phyloP scores from a whole-genome alignment of 805 yeast species.

The Henningerozyma blattae region DNA sequence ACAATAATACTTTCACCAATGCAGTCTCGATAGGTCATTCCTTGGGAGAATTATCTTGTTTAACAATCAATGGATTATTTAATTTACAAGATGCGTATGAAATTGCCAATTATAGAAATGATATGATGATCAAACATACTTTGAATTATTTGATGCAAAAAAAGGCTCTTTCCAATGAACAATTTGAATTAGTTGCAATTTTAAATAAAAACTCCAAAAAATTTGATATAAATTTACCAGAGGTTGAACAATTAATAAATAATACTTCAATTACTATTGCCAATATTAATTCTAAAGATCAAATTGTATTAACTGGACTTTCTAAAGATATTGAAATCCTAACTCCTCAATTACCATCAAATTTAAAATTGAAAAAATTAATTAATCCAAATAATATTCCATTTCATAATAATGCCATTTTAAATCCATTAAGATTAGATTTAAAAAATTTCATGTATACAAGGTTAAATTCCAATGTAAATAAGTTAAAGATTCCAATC shows the following conservation, averaged over 20 bases:
- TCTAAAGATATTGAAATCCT: slow-evolving; percentile 17
- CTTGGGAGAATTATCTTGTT: slow-evolving; percentile 23
- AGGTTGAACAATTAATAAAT: too few relatives aligned
- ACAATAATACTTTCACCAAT: too few relatives aligned
- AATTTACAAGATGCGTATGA: slow-evolving; percentile 17
- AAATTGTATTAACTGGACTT: slow-evolving; percentile 24
- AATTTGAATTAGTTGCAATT: slow-evolving; percentile 23
- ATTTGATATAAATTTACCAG: too few relatives aligned
- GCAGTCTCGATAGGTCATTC: slow-evolving; percentile 23
- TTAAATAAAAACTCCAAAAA: slow-evolving; percentile 19
- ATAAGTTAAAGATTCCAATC: slow-evolving; percentile 18
- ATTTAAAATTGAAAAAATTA: slow-evolving; percentile 17
- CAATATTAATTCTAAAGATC: slow-evolving; percentile 21
- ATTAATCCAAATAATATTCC: slow-evolving; percentile 23
- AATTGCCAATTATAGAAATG: slow-evolving; percentile 23
- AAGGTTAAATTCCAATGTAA: slow-evolving; percentile 17
- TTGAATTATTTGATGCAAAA: slow-evolving; percentile 16
- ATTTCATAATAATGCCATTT: slow-evolving; percentile 23
- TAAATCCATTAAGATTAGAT: slow-evolving; percentile 22
- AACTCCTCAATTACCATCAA: slow-evolving; percentile 12
- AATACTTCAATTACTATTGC: slow-evolving; percentile 16
- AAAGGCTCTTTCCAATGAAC: slow-evolving; percentile 13
- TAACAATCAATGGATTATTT: slow-evolving; percentile 18
- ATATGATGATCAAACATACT: slow-evolving; percentile 23
- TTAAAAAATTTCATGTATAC: slow-evolving; percentile 24